phyloP scores from a whole-genome alignment of 176 grass and related monocot genomes.

The Tillandsia leiboldiana region DNA sequence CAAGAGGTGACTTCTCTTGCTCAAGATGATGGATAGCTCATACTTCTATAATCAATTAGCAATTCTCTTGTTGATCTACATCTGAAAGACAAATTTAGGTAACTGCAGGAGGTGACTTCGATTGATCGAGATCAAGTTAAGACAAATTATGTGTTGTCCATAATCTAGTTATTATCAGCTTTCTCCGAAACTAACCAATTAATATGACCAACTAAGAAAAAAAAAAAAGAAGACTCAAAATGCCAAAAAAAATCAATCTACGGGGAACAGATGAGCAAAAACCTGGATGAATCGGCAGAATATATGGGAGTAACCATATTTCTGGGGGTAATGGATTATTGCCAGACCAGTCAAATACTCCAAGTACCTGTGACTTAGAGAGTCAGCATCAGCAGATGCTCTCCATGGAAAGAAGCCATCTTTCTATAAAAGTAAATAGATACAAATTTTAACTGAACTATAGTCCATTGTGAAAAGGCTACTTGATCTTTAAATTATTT shows the following conservation, averaged over 20 bases:
- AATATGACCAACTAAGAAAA: not conserved
- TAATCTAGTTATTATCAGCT: no score
- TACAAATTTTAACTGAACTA: no score
- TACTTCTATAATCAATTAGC: not conserved
- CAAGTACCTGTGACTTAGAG: constrained; percentile 48
- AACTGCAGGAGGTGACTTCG: not conserved
- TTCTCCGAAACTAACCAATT: not conserved
- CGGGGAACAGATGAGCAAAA: constrained; percentile 4
- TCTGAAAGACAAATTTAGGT: not conserved
- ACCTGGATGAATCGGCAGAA: constrained; percentile 84
- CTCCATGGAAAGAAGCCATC: not conserved
- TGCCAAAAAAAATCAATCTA: not conserved
- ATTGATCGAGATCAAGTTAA: not conserved
- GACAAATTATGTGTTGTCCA: not conserved
- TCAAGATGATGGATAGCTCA: not conserved
- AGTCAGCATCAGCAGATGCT: constrained; percentile 19
- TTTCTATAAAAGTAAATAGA: no score
- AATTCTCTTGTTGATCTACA: not conserved
- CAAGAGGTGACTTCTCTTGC: not conserved
- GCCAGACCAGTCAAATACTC: constrained; percentile 94
- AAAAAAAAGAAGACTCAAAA: not conserved
- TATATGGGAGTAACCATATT: constrained; percentile 84
- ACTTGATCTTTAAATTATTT: no score
- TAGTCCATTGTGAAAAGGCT: no score
- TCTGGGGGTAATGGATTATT: constrained; percentile 93